Percentiles rank a stretch among this genome's conserved stretches.
Conservation (phyloP, 192 early-diverging fungal genomes). For the Backusella psychrophila region DNA sequence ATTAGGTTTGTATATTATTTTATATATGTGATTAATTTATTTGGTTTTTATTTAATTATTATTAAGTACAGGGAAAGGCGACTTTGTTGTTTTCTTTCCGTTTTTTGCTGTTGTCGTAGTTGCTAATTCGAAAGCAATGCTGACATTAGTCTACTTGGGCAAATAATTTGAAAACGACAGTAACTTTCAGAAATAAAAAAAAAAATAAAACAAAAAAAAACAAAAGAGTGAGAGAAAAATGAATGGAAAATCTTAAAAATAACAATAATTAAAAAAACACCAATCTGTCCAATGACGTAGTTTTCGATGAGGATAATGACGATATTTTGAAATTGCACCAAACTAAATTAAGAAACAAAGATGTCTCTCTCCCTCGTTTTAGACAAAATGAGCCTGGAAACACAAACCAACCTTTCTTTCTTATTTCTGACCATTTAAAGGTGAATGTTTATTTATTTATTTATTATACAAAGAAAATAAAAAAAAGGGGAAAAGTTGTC, state of each 20-base stretch:
- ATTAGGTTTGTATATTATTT: not conserved
- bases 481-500: not conserved
- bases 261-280: slow-evolving; percentile 1
- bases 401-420: not conserved
- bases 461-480: not conserved
- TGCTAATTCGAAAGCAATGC: not conserved
- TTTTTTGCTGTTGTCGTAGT: not conserved
- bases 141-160: not conserved
- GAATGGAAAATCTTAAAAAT: slow-evolving; percentile 2
- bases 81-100: not conserved
- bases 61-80: not conserved
- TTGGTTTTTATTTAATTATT: not conserved
- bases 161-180: not conserved
- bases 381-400: slow-evolving; percentile 6
- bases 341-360: slow-evolving; percentile 4
- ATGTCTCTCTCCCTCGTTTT: not conserved
- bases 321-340: not conserved
- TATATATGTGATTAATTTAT: not conserved
- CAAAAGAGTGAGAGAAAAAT: not conserved
- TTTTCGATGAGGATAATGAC: not conserved
- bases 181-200: not conserved
- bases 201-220: not conserved
- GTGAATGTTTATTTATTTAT: not conserved
- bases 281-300: slow-evolving; percentile 1
- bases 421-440: not conserved